A percentile compares a stretch with the other conserved stretches of the same genome.
These are phyloP conservation scores for Saitozyma podzolica DNA, from an alignment of 768 basidiomycete genomes.

Conservation along the genomic window DNA sequence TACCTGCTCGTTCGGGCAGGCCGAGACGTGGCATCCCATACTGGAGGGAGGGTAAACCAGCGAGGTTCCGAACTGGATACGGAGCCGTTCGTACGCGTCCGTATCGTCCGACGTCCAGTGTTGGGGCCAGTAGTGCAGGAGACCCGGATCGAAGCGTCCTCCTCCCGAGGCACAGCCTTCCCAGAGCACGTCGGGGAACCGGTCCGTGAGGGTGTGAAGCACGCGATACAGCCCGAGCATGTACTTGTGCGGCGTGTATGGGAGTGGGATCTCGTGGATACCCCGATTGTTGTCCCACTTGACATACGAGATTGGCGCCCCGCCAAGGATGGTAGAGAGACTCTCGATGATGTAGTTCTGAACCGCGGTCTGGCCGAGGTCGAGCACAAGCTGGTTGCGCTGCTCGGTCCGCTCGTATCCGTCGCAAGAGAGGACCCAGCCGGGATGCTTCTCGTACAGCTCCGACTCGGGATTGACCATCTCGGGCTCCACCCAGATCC, in stretches of 20 bases:
- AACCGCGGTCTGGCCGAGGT: constrained; percentile 21
- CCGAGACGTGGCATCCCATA: constrained; percentile 31
- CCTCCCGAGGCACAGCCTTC: constrained; percentile 38
- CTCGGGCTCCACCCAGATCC: constrained; percentile 37
- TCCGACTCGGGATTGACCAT: constrained; percentile 36
- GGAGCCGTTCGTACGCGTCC: constrained; percentile 23
- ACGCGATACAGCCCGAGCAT: constrained; percentile 31
- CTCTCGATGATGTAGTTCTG: constrained; percentile 32
- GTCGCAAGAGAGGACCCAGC: constrained; percentile 23
- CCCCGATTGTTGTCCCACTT: constrained; percentile 38
- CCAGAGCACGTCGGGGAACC: constrained; percentile 29
- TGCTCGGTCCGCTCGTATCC: constrained; percentile 18
- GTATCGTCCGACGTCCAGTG: constrained; percentile 35
- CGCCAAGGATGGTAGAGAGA: constrained; percentile 10
- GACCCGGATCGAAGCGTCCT: constrained; percentile 30
- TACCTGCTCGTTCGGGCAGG: constrained; percentile 29
- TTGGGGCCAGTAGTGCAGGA: constrained; percentile 31
- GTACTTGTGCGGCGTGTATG: constrained; percentile 21
- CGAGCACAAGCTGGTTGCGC: constrained; percentile 32
- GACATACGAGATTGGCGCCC: constrained; percentile 28
- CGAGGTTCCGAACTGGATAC: constrained; percentile 27
- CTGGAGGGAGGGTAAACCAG: constrained; percentile 28
- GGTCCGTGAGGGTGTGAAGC: constrained; percentile 17
- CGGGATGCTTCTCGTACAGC: constrained; percentile 28
- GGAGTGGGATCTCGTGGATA: constrained; percentile 27